Base-by-base conservation (phyloP, 2,329 filamentous ascomycete genomes). In the Pseudocercospora fijiensis region DNA sequence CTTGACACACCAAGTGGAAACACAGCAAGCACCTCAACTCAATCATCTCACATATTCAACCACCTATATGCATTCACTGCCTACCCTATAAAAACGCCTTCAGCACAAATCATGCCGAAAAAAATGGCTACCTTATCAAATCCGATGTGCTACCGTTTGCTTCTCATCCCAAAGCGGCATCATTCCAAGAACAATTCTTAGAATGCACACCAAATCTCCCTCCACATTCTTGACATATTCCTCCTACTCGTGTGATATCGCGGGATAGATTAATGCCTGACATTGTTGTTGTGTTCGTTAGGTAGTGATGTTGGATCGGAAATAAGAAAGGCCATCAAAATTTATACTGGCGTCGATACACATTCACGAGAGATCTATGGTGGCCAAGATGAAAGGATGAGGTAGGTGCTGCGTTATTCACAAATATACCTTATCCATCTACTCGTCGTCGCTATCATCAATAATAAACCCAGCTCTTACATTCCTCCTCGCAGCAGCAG, bases 381-480 rank as follows among this genome's bases (percentile, higher is more conserved):
- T 37, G 33, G 33, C 13, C 13, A 37, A 16, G 33, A 9, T 37
- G 33, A 16, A 37, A 16, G 33, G n/a, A n/a, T n/a, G n/a, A n/a
- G n/a, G n/a, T n/a, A n/a, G n/a, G n/a, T n/a, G n/a, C n/a, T n/a
- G n/a, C n/a, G n/a, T n/a, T n/a, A n/a, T n/a, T n/a, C n/a, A n/a
- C n/a, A n/a, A n/a, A n/a, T n/a, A n/a, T n/a, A n/a, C n/a, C n/a
- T n/a, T n/a, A n/a, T n/a, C n/a, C n/a, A n/a, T n/a, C 60, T 63
- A 64, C 11, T 71, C 69, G 52, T 69, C 67, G 63, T 72, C 70
- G 60, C 67, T 70, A 70, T 81, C 79, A 61, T 80, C 80, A 70
- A 81, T 71, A 43, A 82, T 70, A 64, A 81, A 80, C 0, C 77
- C 79, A 41, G 77, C 79, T 58, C 79, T 72, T 47, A 73, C 74